Base-by-base conservation (phyloP, 805 yeast genomes). In the Pichia exigua region DNA sequence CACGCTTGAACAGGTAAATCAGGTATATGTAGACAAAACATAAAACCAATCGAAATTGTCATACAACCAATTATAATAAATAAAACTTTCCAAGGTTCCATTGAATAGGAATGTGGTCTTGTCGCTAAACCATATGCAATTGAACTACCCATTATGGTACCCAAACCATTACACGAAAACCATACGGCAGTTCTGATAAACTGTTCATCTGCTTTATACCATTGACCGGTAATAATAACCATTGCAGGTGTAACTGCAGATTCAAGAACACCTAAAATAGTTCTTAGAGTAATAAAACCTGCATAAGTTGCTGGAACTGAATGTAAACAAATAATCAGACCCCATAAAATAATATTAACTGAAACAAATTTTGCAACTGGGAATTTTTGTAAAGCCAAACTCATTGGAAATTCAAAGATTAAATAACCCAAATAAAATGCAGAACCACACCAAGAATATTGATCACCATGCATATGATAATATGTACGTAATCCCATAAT, bases 1-100 rank as follows among this genome's bases (percentile, higher is more conserved):
- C 60, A 67, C 12, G 79, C 77, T 48, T 66, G 68, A 0, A 78
- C 61, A 21, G 85, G 84, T 57, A 75, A 76, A 56, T 74, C 70
- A 35, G 85, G 85, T 55, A 76, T 79, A 22, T 70, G 45, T 51
- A 70, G 65, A 48, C 60, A 57, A 10, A 72, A 59, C 7, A 65
- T 35, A 2, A 68, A 42, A 7, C 72, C 60, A 12, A 69, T 44
- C 15, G 72, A 21, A 40, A 78, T 64, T 0, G 85, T 76, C 41
- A 76, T 58, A 7, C 77, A 73, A 47, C 85, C 86, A 49, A 77
- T 68, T 77, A 81, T 70, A 61, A 73, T 74, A 53, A 82, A 71
- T 42, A 61, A 58, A 42, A 81, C 59, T 56, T 74, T 83, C 83
- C 81, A 45, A 50, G 53, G 24, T 65, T 47, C 52, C 45, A 55